Conservation (phyloP, 495 filamentous ascomycete species). For the Elasticomyces elasticus region DNA sequence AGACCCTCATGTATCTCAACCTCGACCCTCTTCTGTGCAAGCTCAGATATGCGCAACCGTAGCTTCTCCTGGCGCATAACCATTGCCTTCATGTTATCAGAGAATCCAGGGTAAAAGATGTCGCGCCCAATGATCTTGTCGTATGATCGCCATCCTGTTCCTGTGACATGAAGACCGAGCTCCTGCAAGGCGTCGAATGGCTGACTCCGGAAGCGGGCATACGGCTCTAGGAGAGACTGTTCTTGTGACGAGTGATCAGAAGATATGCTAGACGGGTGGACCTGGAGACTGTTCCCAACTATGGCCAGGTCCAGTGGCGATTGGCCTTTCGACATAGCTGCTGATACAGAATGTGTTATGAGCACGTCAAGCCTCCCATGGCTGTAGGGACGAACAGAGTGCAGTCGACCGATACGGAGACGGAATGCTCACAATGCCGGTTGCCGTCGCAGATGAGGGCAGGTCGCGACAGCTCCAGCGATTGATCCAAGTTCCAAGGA, state of each 20-base stretch:
- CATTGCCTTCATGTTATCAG: slow-evolving; percentile 70
- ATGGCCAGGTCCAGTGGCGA: neutral
- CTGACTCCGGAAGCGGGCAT: slow-evolving; percentile 66
- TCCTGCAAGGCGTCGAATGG: slow-evolving; percentile 81
- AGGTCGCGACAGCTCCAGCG: neutral
- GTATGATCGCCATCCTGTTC: slow-evolving; percentile 88
- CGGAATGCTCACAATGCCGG: neutral
- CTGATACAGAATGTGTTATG: neutral
- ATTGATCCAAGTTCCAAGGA: neutral
- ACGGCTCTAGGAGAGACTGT: slow-evolving; percentile 55
- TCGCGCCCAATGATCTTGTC: slow-evolving; percentile 82
- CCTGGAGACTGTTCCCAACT: neutral
- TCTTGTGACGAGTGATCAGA: neutral
- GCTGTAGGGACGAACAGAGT: no score
- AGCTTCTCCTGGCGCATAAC: slow-evolving; percentile 69
- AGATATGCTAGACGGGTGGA: neutral
- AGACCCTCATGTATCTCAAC: slow-evolving; percentile 70
- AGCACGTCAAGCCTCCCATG: neutral
- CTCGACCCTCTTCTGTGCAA: slow-evolving; percentile 61
- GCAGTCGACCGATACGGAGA: neutral
- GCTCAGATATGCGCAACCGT: slow-evolving; percentile 58
- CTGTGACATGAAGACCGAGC: slow-evolving; percentile 79
- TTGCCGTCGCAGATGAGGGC: neutral
- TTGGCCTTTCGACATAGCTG: neutral
- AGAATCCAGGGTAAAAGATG: slow-evolving; percentile 86